A percentile compares a stretch with the other conserved stretches of the same genome.
Evolutionary conservation across 75 land plant species (phyloP).

Genomic region (Cunninghamia lanceolata): DNA sequence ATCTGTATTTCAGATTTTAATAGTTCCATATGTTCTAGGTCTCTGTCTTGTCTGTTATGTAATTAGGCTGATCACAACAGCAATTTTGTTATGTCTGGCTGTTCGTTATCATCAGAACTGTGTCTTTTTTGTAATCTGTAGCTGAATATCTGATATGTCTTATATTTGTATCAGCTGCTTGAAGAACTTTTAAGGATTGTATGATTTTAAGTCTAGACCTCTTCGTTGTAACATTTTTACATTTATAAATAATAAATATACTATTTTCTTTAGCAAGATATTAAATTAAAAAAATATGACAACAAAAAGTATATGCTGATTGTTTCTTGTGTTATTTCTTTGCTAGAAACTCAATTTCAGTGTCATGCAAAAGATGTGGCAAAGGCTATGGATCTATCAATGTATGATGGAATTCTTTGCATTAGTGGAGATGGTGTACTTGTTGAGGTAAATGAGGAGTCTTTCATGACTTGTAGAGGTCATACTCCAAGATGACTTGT

Average conservation of each 20-base stretch:
- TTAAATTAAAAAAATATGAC: neutral
- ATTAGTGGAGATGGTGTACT: conserved; percentile 94
- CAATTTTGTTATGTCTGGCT: too few species aligned
- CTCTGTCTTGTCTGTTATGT: too few species aligned
- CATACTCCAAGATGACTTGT: neutral
- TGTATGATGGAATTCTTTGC: conserved; percentile 90
- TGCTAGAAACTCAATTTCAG: conserved; percentile 73
- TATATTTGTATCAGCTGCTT: too few species aligned
- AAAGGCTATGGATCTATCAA: conserved; percentile 57
- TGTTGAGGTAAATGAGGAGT: conserved; percentile 67
- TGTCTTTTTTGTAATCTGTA: too few species aligned
- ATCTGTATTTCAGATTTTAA: too few species aligned
- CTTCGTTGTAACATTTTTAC: neutral
- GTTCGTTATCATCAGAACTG: too few species aligned
- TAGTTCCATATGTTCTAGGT: too few species aligned
- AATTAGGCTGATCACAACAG: too few species aligned
- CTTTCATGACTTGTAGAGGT: conserved; percentile 1
- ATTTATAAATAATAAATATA: neutral
- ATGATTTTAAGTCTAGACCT: neutral
- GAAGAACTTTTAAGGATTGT: neutral
- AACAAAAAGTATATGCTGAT: neutral
- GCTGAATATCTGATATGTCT: too few species aligned
- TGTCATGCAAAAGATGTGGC: conserved; percentile 81
- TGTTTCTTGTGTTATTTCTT: neutral
- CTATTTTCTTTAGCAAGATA: neutral